phyloP scores from a whole-genome alignment of 164 flowering plant species.

The Chimonanthus salicifolius region DNA sequence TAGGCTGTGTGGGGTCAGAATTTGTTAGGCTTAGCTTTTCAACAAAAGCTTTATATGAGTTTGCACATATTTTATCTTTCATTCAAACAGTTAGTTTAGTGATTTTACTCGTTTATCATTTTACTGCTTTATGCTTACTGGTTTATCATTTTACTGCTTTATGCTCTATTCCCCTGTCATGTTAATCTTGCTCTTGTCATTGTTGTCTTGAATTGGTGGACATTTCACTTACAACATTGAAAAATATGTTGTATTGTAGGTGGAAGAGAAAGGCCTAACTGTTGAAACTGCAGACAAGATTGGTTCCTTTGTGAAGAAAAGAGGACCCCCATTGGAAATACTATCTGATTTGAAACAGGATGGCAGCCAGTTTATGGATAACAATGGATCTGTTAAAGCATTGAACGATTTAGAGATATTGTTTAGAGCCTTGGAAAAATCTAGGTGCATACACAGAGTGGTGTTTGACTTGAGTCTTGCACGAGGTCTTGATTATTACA shows the following conservation, averaged over 20 bases:
- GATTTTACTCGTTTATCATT: background rate
- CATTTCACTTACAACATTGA: background rate
- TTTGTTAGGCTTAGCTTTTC: no score
- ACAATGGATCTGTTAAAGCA: constrained; percentile 49
- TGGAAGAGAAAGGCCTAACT: constrained; percentile 77
- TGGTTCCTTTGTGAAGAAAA: constrained; percentile 78
- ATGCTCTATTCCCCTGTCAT: background rate
- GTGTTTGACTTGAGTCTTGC: constrained; percentile 97
- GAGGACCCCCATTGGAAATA: constrained; percentile 65
- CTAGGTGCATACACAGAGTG: constrained; percentile 63
- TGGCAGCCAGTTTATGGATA: constrained; percentile 57
- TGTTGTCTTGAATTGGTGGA: background rate
- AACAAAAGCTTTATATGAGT: background rate
- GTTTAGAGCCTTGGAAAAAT: constrained; percentile 65
- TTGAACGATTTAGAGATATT: constrained; percentile 74
- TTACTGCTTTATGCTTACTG: background rate
- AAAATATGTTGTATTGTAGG: constrained; percentile 27
- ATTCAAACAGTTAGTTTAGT: background rate
- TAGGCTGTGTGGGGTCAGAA: no score
- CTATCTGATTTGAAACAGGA: constrained; percentile 56
- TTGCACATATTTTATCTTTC: background rate
- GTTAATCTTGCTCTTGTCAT: background rate
- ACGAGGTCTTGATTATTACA: constrained; percentile 96
- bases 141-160: background rate
- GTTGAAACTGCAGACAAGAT: constrained; percentile 72